These are phyloP conservation scores for Pseudogymnoascus sp. DNA, from an alignment of 2,329 filamentous ascomycete species.

Conservation along the genomic window DNA sequence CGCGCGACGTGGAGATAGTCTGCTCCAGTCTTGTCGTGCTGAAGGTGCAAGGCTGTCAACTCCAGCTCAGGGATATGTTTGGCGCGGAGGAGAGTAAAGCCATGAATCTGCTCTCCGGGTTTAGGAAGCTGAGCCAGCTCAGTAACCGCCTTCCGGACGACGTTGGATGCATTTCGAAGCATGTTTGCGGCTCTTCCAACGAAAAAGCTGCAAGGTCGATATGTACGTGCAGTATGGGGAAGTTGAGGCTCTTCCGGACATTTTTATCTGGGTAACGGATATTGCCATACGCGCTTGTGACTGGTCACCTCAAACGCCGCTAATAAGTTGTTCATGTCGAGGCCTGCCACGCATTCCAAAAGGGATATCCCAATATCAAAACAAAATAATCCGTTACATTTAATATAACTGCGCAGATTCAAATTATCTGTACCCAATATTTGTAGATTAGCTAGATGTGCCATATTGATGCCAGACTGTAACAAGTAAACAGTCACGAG, in stretches of 20 bases:
- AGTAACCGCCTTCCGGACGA: conserved; percentile 59
- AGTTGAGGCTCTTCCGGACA: conserved; percentile 8
- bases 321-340: conserved; percentile 10
- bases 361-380: conserved; percentile 5
- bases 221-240: conserved; percentile 2
- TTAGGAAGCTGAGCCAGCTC: conserved; percentile 69
- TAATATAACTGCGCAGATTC: neutral
- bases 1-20: conserved; percentile 93
- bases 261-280: conserved; percentile 5
- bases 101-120: conserved; percentile 79
- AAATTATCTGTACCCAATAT: neutral
- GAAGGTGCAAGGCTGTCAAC: conserved; percentile 80
- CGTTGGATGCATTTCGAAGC: conserved; percentile 44
- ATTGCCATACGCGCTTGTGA: neutral
- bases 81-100: conserved; percentile 81
- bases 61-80: conserved; percentile 94
- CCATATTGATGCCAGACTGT: conserved; percentile 4
- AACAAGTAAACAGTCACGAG: conserved; percentile 9
- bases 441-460: conserved; percentile 4
- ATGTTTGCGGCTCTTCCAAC: conserved; percentile 29
- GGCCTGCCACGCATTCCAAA: conserved; percentile 4
- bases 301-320: conserved; percentile 7
- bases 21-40: conserved; percentile 91
- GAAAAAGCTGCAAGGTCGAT: neutral
- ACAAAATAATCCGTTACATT: conserved; percentile 1